A percentile compares a stretch with the other conserved stretches of the same genome.
Conservation (phyloP, 768 basidiomycete genomes). For the Gautieria morchelliformis region DNA sequence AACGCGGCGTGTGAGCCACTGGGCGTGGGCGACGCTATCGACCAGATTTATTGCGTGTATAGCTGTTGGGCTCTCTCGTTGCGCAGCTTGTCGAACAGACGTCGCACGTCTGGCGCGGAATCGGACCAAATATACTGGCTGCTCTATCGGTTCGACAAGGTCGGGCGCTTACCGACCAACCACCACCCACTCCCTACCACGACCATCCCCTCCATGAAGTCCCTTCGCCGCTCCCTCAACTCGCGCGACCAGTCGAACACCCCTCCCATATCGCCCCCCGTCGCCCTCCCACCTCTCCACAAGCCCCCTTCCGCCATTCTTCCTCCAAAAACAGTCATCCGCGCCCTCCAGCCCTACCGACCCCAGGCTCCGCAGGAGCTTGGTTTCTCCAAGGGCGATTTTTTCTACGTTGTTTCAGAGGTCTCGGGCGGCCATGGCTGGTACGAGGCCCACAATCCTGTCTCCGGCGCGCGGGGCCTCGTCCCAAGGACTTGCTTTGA, state of each 20-base stretch:
- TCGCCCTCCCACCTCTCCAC: constrained; percentile 56
- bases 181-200: not conserved
- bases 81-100: too few relatives aligned
- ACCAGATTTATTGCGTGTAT: too few relatives aligned
- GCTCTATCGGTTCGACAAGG: not conserved
- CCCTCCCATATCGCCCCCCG: constrained; percentile 59
- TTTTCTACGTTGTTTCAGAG: constrained; percentile 91
- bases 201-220: constrained; percentile 49
- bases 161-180: not conserved
- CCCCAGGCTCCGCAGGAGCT: constrained; percentile 77
- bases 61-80: too few relatives aligned
- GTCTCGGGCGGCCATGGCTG: constrained; percentile 46
- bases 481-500: constrained; percentile 87
- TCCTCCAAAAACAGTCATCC: constrained; percentile 93
- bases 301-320: constrained; percentile 62
- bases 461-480: constrained; percentile 81
- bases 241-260: constrained; percentile 42
- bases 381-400: constrained; percentile 88
- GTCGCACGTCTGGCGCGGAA: not conserved
- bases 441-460: constrained; percentile 94
- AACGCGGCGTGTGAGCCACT: too few relatives aligned
- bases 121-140: not conserved
- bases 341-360: constrained; percentile 59
- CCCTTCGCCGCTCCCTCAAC: constrained; percentile 73
- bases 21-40: too few relatives aligned